Conservation (phyloP, 495 filamentous ascomycete genomes). For the Aspergillus heteromorphus region DNA sequence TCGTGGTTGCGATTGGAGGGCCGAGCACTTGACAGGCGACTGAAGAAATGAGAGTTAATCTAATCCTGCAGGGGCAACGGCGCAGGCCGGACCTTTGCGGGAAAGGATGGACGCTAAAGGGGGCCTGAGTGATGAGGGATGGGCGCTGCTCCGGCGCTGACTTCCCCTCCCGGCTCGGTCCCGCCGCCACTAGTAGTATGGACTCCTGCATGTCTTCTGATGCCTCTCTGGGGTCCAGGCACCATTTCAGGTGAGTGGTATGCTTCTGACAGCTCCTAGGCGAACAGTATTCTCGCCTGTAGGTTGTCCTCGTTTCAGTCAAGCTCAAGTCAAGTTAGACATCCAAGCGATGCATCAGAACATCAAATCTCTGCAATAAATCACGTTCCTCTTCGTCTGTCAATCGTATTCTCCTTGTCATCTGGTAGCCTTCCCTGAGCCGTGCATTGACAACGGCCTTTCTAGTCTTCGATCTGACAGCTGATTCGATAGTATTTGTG, state of each 20-base stretch:
- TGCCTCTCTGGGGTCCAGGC: no score
- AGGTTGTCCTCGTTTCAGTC: no score
- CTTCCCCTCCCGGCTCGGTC: neutral
- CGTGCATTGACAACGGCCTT: constrained; percentile 16
- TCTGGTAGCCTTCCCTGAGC: constrained; percentile 10
- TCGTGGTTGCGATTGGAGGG: neutral
- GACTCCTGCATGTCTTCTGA: no score
- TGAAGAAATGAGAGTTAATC: neutral
- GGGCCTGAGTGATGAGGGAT: neutral
- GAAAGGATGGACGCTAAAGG: neutral
- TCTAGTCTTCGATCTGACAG: constrained; percentile 19
- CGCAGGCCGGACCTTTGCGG: neutral
- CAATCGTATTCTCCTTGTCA: neutral
- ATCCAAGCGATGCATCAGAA: neutral
- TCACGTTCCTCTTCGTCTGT: neutral
- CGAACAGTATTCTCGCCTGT: no score
- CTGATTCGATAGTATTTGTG: constrained; percentile 20
- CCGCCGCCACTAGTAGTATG: neutral
- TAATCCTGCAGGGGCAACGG: neutral
- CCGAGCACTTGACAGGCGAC: neutral
- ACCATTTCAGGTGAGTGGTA: no score
- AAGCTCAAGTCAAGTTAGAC: no score
- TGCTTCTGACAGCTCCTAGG: no score
- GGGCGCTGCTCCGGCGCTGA: neutral
- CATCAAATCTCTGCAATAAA: neutral